Evolutionary conservation across 345 rosid species (phyloP).

Genomic region (Limnanthes douglasii): DNA sequence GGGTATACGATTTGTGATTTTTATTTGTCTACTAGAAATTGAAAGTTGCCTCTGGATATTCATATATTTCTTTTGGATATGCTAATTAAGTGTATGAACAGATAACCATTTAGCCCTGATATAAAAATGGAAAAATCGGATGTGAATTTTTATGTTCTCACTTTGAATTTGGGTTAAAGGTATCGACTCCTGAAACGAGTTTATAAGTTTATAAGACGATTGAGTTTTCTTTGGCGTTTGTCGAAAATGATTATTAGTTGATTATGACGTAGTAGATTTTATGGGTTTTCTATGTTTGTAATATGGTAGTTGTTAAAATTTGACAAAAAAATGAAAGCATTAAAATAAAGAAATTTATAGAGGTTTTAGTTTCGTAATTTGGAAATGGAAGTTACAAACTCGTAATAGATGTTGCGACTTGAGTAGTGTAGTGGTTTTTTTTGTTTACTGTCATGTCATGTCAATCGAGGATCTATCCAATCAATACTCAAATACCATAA

Average conservation of each 20-base stretch:
- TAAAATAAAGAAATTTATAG: background rate
- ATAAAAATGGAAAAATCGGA: conserved; percentile 12
- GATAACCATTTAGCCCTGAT: too few relatives aligned
- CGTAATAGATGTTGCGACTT: too few relatives aligned
- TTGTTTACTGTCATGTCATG: conserved; percentile 19
- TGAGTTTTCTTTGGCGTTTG: conserved; percentile 19
- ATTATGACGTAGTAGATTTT: background rate
- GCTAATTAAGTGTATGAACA: too few relatives aligned
- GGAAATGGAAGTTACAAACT: too few relatives aligned
- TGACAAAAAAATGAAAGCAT: conserved; percentile 4
- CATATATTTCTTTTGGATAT: too few relatives aligned
- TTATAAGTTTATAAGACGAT: conserved; percentile 5
- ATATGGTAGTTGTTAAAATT: background rate
- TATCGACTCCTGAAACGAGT: conserved; percentile 6
- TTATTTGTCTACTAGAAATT: too few relatives aligned
- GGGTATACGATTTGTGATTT: too few relatives aligned
- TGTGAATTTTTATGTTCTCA: conserved; percentile 7
- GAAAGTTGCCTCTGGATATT: too few relatives aligned
- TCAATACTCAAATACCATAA: conserved; percentile 27
- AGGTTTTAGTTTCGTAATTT: background rate
- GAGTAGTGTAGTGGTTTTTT: background rate
- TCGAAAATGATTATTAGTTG: conserved; percentile 6
- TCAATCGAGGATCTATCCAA: conserved; percentile 71
- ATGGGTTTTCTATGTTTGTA: background rate
- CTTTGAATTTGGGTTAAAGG: conserved; percentile 15